phyloP scores from a whole-genome alignment of 164 flowering plant genomes.

The Sextonia rubra region DNA sequence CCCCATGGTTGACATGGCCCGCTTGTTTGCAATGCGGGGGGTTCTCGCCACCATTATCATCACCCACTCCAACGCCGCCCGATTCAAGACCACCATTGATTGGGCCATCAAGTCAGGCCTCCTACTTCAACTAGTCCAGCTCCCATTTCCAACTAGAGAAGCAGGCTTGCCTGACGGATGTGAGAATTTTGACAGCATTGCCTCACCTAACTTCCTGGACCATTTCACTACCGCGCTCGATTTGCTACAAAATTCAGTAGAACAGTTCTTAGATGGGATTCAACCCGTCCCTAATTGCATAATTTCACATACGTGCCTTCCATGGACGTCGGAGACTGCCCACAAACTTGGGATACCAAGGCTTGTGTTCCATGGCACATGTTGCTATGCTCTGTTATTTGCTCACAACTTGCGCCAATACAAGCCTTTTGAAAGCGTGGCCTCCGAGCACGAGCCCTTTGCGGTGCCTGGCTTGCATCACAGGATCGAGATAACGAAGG shows the following conservation, averaged over 20 bases:
- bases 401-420: constrained; percentile 1
- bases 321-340: constrained; percentile 4
- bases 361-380: neutral
- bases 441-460: constrained; percentile 27
- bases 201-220: neutral
- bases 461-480: constrained; percentile 35
- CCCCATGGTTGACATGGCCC: constrained; percentile 8
- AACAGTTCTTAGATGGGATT: constrained; percentile 18
- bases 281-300: neutral
- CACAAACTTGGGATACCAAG: constrained; percentile 1
- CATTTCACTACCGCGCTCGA: constrained; percentile 3
- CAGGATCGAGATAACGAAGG: constrained; percentile 24
- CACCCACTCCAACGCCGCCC: constrained; percentile 3
- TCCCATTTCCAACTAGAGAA: neutral
- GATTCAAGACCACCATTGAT: neutral
- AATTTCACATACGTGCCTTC: neutral
- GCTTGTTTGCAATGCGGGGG: neutral
- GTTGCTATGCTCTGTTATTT: constrained; percentile 6
- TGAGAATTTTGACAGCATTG: neutral
- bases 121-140: neutral
- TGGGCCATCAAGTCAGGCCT: neutral
- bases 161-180: constrained; percentile 7
- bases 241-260: constrained; percentile 32
- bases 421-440: constrained; percentile 16
- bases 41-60: neutral